A percentile compares a stretch with the other conserved stretches of the same genome.
Conservation (phyloP, 2,329 filamentous ascomycete genomes). For the Trichoderma koningiopsis region DNA sequence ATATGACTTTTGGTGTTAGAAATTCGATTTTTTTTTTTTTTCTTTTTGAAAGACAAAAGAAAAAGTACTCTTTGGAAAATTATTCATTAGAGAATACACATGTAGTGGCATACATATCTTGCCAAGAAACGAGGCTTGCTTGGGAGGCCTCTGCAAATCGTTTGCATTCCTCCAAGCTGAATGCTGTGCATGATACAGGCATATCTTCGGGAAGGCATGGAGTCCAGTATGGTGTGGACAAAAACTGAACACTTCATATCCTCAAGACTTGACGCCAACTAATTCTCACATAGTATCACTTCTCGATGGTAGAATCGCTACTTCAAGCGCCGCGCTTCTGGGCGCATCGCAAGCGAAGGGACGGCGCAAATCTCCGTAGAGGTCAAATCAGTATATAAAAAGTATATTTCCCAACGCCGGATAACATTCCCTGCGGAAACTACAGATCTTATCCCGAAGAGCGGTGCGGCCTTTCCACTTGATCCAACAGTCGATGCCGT, state of each 20-base stretch:
- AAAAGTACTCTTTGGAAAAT: too few species aligned
- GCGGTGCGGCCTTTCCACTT: background rate
- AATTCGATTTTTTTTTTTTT: too few species aligned
- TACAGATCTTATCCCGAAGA: background rate
- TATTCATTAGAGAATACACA: too few species aligned
- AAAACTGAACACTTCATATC: background rate
- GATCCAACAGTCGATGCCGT: background rate
- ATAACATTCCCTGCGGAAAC: background rate
- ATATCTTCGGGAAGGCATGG: background rate
- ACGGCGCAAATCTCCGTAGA: background rate
- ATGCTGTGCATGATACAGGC: background rate
- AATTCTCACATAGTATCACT: background rate
- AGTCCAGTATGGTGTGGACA: background rate
- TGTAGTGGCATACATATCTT: background rate
- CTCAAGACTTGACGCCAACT: background rate
- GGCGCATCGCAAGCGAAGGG: background rate
- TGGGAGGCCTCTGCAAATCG: background rate
- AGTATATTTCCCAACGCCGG: slow-evolving; percentile 10
- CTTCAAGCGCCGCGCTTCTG: background rate
- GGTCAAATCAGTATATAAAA: background rate
- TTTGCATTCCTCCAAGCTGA: background rate
- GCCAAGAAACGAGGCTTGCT: background rate
- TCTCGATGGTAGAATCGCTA: background rate
- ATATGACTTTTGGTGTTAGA: background rate
- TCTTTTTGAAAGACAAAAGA: too few species aligned